Percentiles rank a stretch among this genome's conserved stretches.
Evolutionary conservation across 73 alveolate genomes (phyloP).

Genomic region (Paramecium tetraurelia): DNA sequence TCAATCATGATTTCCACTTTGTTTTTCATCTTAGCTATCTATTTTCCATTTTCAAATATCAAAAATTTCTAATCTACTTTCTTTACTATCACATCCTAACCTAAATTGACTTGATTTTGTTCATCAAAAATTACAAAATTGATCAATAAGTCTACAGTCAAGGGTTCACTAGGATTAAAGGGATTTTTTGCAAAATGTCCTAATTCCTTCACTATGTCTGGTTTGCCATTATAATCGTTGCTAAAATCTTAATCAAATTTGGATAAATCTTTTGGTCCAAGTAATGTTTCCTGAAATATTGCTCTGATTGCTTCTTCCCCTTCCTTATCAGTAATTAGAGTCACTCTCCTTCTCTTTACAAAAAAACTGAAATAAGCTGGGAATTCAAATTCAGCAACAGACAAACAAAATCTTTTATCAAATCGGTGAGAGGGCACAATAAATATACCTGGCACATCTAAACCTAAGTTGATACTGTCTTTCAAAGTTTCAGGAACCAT

Average conservation of each 20-base stretch:
- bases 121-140: constrained; percentile 48
- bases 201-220: constrained; percentile 23
- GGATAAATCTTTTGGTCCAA: constrained; percentile 39
- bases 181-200: constrained; percentile 49
- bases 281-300: constrained; percentile 44
- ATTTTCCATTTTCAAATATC: constrained; percentile 1
- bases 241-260: constrained; percentile 33
- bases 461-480: constrained; percentile 51
- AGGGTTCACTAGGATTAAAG: constrained; percentile 31
- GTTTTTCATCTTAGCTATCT: constrained; percentile 28
- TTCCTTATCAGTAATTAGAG: constrained; percentile 13
- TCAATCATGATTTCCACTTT: constrained; percentile 35
- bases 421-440: constrained; percentile 47
- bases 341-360: constrained; percentile 29
- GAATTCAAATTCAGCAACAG: constrained; percentile 59
- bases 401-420: constrained; percentile 45
- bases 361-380: constrained; percentile 60
- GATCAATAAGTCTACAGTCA: constrained; percentile 25
- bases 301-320: constrained; percentile 46
- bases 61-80: neutral
- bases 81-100: constrained; percentile 4
- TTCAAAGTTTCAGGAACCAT: constrained; percentile 55
- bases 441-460: constrained; percentile 41
- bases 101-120: neutral
- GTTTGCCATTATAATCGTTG: neutral